Conservation (phyloP, 2,329 filamentous ascomycete species). For the Neodidymelliopsis sp. region DNA sequence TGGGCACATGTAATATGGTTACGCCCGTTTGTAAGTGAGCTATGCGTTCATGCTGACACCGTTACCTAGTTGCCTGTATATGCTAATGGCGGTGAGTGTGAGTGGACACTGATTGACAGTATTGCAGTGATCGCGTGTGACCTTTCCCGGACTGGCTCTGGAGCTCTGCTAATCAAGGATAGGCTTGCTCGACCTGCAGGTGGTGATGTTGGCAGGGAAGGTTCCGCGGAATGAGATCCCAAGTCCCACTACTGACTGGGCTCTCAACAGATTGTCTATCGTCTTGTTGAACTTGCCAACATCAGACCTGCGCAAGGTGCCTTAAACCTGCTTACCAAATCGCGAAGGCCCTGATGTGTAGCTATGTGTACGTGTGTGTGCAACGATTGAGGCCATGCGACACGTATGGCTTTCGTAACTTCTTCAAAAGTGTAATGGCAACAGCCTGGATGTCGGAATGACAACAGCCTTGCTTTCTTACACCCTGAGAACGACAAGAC, state of each 20-base stretch:
- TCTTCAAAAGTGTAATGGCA: no score
- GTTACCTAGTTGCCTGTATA: no score
- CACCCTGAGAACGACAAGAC: no score
- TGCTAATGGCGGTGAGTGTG: neutral
- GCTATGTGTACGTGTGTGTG: neutral
- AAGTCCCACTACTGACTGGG: neutral
- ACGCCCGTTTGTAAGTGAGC: neutral
- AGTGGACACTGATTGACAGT: neutral
- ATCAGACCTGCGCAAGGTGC: neutral
- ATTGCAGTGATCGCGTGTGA: neutral
- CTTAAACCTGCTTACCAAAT: neutral
- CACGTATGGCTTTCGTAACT: no score
- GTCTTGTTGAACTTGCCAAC: neutral
- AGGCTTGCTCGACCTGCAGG: neutral
- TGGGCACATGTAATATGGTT: neutral
- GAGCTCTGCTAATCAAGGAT: neutral
- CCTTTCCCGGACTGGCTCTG: neutral
- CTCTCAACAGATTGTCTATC: neutral
- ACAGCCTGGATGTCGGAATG: no score
- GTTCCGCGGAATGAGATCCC: neutral
- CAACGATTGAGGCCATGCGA: no score
- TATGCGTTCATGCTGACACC: no score
- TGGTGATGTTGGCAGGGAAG: neutral
- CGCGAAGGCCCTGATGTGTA: neutral
- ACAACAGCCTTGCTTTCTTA: no score